phyloP scores from a whole-genome alignment of 192 early-diverging fungal genomes.

The Umbelopsis isabellina region DNA sequence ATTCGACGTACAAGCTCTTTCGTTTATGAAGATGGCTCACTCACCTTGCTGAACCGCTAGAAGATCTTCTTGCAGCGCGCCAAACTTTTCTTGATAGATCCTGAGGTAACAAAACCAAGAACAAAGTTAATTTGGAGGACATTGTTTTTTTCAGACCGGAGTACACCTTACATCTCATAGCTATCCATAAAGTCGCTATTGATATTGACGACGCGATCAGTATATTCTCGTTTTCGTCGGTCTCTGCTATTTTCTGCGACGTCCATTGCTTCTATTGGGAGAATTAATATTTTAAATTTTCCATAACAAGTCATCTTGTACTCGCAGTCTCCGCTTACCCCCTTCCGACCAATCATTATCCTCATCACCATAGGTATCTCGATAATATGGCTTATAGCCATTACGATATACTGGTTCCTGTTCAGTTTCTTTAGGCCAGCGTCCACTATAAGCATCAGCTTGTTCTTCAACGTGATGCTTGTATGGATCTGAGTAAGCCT shows the following conservation, averaged over 20 bases:
- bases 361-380: neutral
- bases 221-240: constrained; percentile 12
- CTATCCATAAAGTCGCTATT: constrained; percentile 15
- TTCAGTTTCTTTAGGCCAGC: neutral
- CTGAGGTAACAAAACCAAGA: neutral
- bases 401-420: constrained; percentile 10
- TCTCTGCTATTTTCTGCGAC: neutral
- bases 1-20: too few relatives aligned
- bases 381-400: constrained; percentile 2
- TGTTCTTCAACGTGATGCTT: constrained; percentile 3
- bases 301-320: neutral
- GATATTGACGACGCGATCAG: constrained; percentile 15
- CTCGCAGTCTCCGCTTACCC: neutral
- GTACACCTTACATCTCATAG: neutral
- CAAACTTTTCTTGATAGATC: constrained; percentile 12
- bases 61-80: constrained; percentile 6
- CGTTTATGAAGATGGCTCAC: neutral
- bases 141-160: neutral
- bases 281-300: neutral
- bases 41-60: constrained; percentile 12
- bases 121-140: neutral
- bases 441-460: neutral
- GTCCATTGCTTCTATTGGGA: neutral
- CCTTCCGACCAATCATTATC: constrained; percentile 21
- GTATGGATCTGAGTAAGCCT: neutral